Base-by-base conservation (phyloP, 2,329 filamentous ascomycete genomes). In the Phoma sp. region DNA sequence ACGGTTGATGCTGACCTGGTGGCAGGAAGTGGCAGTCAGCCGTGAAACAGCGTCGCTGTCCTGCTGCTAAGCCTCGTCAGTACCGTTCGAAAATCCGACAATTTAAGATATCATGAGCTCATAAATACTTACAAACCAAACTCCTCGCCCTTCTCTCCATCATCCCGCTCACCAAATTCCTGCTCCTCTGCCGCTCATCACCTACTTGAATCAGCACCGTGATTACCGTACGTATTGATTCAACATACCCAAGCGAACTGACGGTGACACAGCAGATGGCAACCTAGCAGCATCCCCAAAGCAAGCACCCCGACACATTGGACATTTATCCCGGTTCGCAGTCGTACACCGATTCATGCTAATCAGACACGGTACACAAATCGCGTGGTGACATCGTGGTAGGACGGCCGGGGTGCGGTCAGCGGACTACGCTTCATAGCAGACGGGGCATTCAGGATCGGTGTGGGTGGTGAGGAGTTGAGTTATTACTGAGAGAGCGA, bases 301-400 rank as follows among this genome's bases (percentile, higher is more conserved):
- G 29, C 46, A 14, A 12, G 7, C 9, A 11, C 10, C n/a, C 5
- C 49, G 49, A 21, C 49, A 53, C 5, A 53, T 42, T 1, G 42
- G 42, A 15, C 49, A 53, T 11, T 33, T 53, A 11, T 37, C 14
- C 5, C 14, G 17, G 7, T 47, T 47, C 3, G 1, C 5, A 10
- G 23, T 30, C 11, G 2, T 5, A 2, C 30, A 42, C n/a, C 21
- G 36, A 5, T 11, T 34, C n/a, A 20, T 18, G 18, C 15, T 14
- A 9, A 53, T 28, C 11, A 53, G 42, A 26, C 49, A 53, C 2
- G 29, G 36, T 5, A 47, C 30, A 14, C 49, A 53, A 4, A 53
- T 18, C 10, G 42, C 30, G 14, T 53, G 49, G 7, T 42, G 37
- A 15, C 49, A 53, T 7, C 14, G 23, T 7, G 42, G 36, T 2